These are phyloP conservation scores for Suillus bovinus DNA, from an alignment of 768 basidiomycete species.

Conservation along the genomic window DNA sequence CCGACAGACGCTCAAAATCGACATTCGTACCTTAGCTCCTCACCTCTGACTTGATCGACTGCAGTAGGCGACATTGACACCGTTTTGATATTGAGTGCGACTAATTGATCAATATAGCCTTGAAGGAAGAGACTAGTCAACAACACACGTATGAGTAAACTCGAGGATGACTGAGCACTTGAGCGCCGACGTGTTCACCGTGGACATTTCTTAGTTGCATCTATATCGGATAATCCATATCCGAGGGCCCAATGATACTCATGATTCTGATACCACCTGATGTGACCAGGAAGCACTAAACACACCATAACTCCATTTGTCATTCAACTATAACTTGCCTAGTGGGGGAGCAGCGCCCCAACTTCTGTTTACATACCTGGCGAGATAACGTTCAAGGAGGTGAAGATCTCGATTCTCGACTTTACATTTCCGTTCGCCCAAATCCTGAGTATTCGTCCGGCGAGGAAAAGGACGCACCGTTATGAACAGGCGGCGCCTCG, in stretches of 20 bases:
- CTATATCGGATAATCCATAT: background rate
- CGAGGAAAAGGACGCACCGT: background rate
- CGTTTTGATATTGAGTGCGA: background rate
- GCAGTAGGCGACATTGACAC: too few species aligned
- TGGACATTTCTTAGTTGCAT: background rate
- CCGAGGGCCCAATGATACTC: background rate
- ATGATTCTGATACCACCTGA: background rate
- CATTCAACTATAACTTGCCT: background rate
- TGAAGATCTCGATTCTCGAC: background rate
- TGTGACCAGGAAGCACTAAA: background rate
- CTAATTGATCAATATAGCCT: background rate
- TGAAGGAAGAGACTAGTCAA: background rate
- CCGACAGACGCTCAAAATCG: background rate
- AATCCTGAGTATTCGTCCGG: background rate
- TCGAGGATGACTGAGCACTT: background rate
- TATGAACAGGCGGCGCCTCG: background rate
- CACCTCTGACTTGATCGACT: background rate
- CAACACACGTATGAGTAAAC: background rate
- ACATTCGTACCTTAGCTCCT: background rate
- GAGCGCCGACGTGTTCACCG: background rate
- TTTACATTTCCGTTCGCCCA: background rate
- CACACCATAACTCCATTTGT: background rate
- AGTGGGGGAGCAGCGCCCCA: background rate
- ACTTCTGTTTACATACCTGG: background rate
- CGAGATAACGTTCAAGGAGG: background rate